Conservation (phyloP, 1,284 basidiomycete genomes). For the Afroboletus lepidellus region DNA sequence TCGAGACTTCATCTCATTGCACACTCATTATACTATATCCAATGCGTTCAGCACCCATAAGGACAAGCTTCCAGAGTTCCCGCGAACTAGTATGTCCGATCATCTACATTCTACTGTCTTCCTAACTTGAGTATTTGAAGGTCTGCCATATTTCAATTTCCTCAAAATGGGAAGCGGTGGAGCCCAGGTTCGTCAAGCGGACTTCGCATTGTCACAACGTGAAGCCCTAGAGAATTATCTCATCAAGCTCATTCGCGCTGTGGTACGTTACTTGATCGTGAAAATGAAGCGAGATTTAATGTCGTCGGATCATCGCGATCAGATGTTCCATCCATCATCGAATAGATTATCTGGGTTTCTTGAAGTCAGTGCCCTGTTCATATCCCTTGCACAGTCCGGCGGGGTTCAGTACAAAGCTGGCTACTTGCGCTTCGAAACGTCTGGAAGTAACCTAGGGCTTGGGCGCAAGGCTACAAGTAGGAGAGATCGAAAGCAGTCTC, state of each 20-base stretch:
- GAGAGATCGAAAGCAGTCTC: constrained; percentile 68
- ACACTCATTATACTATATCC: constrained; percentile 88
- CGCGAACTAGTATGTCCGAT: constrained; percentile 67
- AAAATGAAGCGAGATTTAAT: constrained; percentile 1
- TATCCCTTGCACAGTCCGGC: constrained; percentile 80
- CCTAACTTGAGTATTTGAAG: constrained; percentile 36
- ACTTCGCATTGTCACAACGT: constrained; percentile 77
- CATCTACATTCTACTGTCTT: not conserved
- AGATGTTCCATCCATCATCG: constrained; percentile 97
- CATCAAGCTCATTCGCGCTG: constrained; percentile 83
- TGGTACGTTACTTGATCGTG: constrained; percentile 47
- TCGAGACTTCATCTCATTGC: constrained; percentile 88
- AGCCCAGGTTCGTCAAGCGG: constrained; percentile 55
- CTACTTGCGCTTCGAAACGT: constrained; percentile 62
- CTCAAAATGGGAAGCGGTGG: constrained; percentile 56
- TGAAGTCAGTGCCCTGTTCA: constrained; percentile 88
- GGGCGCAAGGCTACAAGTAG: constrained; percentile 67
- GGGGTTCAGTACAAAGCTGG: constrained; percentile 91
- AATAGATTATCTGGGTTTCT: constrained; percentile 94
- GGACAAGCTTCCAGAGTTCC: constrained; percentile 90
- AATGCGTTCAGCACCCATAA: constrained; percentile 73
- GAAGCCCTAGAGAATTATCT: constrained; percentile 88
- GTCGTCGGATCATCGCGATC: not conserved
- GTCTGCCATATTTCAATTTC: constrained; percentile 87
- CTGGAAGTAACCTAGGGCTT: constrained; percentile 50